phyloP scores from a whole-genome alignment of 2,329 filamentous ascomycete species.

The Ophiostoma montium region DNA sequence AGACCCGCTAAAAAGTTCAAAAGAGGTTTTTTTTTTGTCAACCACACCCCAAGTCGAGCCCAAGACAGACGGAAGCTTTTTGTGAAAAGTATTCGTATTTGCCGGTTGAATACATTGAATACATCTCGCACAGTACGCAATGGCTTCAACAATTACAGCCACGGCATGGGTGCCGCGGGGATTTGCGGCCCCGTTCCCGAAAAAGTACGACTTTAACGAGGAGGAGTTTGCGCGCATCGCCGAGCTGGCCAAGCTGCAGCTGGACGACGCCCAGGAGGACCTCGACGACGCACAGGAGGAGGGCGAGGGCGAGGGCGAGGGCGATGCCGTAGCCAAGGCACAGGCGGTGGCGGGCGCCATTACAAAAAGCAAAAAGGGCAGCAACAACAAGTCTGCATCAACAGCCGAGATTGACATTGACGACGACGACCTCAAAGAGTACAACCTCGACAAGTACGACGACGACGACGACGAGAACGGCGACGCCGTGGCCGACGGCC shows the following conservation, averaged over 20 bases:
- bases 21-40: constrained; percentile 14
- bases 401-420: constrained; percentile 29
- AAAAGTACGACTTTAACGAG: constrained; percentile 63
- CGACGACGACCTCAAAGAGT: constrained; percentile 88
- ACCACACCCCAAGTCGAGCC: neutral
- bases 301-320: constrained; percentile 10
- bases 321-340: constrained; percentile 7
- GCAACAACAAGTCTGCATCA: constrained; percentile 17
- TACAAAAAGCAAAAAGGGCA: constrained; percentile 15
- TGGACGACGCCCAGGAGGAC: constrained; percentile 85
- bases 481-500: constrained; percentile 26
- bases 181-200: constrained; percentile 61
- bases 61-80: neutral
- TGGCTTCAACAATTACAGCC: constrained; percentile 48
- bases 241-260: constrained; percentile 58
- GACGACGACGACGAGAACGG: constrained; percentile 47
- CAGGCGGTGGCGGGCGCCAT: constrained; percentile 2
- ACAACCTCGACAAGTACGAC: constrained; percentile 89
- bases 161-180: constrained; percentile 65
- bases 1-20: constrained; percentile 22
- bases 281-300: constrained; percentile 50
- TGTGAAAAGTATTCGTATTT: constrained; percentile 2
- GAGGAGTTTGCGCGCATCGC: constrained; percentile 64
- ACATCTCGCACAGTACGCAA: neutral
- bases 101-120: no score